These are phyloP conservation scores for Heteromeles arbutifolia DNA, from an alignment of 306 rosid species.

Conservation along the genomic window DNA sequence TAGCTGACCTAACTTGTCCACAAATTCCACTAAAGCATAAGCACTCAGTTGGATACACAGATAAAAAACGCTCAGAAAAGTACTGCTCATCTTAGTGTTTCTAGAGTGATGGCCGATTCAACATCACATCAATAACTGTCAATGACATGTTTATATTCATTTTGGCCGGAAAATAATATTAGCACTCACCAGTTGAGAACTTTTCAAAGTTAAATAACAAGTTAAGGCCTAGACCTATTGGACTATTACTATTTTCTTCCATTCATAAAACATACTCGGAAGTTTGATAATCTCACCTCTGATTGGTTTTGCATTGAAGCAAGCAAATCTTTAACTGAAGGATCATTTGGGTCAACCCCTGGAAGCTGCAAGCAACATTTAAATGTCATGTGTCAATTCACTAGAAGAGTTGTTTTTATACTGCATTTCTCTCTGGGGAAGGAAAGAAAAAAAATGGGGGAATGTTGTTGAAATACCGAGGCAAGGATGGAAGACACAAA, in stretches of 20 bases:
- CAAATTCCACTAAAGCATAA: neutral
- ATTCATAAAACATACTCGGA: neutral
- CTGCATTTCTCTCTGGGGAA: neutral
- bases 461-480: conserved; percentile 47
- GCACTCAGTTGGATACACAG: neutral
- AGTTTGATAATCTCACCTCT: conserved; percentile 43
- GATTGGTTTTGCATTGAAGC: conserved; percentile 94
- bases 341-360: conserved; percentile 96
- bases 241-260: neutral
- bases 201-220: neutral
- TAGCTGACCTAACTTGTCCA: neutral
- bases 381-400: conserved; percentile 11
- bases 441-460: neutral
- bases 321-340: conserved; percentile 88
- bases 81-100: neutral
- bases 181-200: neutral
- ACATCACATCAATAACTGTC: neutral
- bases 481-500: conserved; percentile 92
- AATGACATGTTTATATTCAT: too few relatives aligned
- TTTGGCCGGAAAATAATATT: neutral
- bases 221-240: neutral
- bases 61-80: neutral
- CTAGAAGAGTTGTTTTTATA: conserved; percentile 8
- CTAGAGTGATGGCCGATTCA: neutral
- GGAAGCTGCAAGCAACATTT: conserved; percentile 76